Base-by-base conservation (phyloP, 495 filamentous ascomycete genomes). In the Podospora conica region DNA sequence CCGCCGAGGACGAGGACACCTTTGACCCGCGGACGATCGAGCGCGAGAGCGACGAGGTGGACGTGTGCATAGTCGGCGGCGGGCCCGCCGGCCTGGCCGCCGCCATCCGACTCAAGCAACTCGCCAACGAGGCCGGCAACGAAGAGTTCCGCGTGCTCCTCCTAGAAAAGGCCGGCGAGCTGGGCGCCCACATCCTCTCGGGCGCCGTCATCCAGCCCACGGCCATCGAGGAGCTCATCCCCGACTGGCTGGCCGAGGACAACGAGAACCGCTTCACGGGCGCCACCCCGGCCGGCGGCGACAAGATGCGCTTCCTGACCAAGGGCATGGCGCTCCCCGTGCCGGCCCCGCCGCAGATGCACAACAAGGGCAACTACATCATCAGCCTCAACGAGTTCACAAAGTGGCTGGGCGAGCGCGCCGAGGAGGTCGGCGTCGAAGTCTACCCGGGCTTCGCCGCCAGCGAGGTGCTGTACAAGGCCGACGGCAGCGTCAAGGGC, bases 331-430 rank as follows among this genome's bases (percentile, higher is more conserved):
- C 92, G 0, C 86, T 93, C 68, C 90, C 90, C 10, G 83, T 97
- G 53, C 95, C 95, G 4, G 83, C 88, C 7, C 96, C 95, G 22
- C 96, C 95, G 27, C 95, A 98, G 81, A 98, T 99, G 96, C 85
- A 96, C 77, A 99, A 99, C 76, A 85, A 96, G 70, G 95, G 95
- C 22, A 99, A 99, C 75, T 97, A 95, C 75, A 99, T 99, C 65
- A 84, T 99, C 69, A 96, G 92, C 74, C 77, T 99, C 71, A 97
- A 93, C 74, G 90, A 98, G 74, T 87, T 98, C 66, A 89, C 88
- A 33, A 96, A 94, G 75, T 99, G 95, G 95, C 80, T 99, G 15
- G 91, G 90, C 18, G 95, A 98, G 74, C 85, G 95, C 22, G 95
- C 95, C 4, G 96, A 98, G 79, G 95, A 98, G 76, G 67, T 97